Evolutionary conservation across 2,329 filamentous ascomycete genomes (phyloP).

Genomic region (Microdochium trichocladiopsis): DNA sequence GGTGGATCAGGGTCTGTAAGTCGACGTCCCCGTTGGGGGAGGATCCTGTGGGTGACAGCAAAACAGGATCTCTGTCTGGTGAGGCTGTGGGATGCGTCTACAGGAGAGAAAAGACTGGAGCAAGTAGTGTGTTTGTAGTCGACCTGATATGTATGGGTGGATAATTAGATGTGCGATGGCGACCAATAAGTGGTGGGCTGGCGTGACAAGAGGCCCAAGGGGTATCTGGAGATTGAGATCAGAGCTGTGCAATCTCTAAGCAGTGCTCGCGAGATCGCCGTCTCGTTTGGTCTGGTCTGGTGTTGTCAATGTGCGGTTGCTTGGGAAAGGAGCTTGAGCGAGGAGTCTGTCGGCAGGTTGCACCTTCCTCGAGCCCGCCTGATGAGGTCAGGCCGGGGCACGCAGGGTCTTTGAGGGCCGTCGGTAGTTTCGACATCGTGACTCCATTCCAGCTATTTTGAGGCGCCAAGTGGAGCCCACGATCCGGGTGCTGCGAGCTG

Average conservation of each 20-base stretch:
- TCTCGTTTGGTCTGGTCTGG: no score
- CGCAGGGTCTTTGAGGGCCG: background rate
- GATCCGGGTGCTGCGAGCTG: background rate
- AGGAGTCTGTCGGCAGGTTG: background rate
- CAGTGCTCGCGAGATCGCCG: no score
- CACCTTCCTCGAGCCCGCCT: background rate
- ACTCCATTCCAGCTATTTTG: background rate
- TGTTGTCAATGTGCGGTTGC: no score
- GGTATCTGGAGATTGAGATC: background rate
- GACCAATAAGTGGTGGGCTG: background rate
- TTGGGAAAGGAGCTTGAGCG: background rate
- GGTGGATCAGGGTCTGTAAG: no score
- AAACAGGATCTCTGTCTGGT: no score
- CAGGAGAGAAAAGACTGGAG: no score
- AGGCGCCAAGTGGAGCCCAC: background rate
- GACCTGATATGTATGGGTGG: background rate
- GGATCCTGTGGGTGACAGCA: no score
- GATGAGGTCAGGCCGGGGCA: background rate
- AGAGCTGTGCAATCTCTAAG: no score
- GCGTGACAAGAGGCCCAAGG: no score
- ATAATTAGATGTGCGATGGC: background rate
- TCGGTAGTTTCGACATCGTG: background rate
- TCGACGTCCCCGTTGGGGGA: no score
- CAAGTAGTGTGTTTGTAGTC: no score
- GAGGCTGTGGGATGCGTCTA: background rate